Conservation (phyloP, 176 grass and related monocot genomes). For the Eremochloa ophiuroides region DNA sequence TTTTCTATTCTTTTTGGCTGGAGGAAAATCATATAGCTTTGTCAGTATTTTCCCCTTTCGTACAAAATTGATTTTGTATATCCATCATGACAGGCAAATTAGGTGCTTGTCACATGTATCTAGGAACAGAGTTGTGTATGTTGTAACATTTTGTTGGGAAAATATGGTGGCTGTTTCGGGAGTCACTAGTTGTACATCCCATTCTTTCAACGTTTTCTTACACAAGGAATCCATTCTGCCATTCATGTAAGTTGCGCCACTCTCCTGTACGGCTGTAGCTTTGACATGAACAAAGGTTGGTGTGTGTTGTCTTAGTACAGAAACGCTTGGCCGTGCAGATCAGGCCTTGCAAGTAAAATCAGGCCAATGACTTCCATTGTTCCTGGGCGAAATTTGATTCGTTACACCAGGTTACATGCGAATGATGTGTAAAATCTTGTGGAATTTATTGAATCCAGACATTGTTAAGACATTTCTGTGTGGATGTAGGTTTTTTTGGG, state of each 20-base stretch:
- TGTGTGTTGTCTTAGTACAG: not conserved
- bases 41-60: slow-evolving; percentile 1
- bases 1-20: slow-evolving; percentile 28
- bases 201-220: slow-evolving; percentile 21
- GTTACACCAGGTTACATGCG: not conserved
- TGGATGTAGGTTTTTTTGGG: not conserved
- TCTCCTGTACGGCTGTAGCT: not conserved
- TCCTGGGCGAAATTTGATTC: not conserved
- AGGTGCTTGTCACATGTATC: slow-evolving; percentile 21
- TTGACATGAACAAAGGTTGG: not conserved
- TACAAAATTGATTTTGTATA: slow-evolving; percentile 31
- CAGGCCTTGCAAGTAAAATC: slow-evolving; percentile 13
- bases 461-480: not conserved
- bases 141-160: slow-evolving; percentile 47
- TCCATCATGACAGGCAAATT: not conserved
- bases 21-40: slow-evolving; percentile 25
- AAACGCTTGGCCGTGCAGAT: not conserved
- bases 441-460: not conserved
- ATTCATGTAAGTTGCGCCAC: slow-evolving; percentile 3
- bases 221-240: not conserved
- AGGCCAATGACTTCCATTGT: not conserved
- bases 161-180: slow-evolving; percentile 18
- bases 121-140: slow-evolving; percentile 37
- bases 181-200: slow-evolving; percentile 19
- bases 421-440: not conserved